A percentile compares a stretch with the other conserved stretches of the same genome.
phyloP scores from a whole-genome alignment of 2,329 filamentous ascomycete species.

The Alternaria metachromatica region DNA sequence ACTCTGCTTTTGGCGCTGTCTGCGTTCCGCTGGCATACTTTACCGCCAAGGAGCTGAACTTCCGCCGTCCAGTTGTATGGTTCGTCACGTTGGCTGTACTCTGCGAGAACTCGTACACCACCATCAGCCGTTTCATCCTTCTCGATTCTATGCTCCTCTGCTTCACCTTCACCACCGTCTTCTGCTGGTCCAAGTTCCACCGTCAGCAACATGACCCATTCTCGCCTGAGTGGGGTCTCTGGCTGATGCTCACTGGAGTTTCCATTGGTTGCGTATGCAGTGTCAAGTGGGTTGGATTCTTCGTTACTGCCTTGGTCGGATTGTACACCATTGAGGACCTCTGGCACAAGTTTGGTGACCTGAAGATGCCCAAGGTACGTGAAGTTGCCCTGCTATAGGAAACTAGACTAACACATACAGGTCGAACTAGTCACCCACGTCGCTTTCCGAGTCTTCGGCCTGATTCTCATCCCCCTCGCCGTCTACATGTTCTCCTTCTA shows the following conservation, averaged over 20 bases:
- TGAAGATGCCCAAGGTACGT: constrained; percentile 81
- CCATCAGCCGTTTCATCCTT: constrained; percentile 97
- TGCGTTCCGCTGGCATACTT: constrained; percentile 95
- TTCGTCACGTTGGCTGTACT: constrained; percentile 95
- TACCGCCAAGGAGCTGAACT: constrained; percentile 88
- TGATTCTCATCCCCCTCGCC: constrained; percentile 86
- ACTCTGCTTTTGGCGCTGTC: constrained; percentile 89
- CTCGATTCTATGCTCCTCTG: constrained; percentile 98
- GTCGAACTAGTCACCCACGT: constrained; percentile 77
- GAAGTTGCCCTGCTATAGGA: background rate
- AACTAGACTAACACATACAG: constrained; percentile 49
- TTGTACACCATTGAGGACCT: constrained; percentile 96
- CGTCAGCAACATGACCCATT: constrained; percentile 85
- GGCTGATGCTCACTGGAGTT: constrained; percentile 90
- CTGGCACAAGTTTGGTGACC: constrained; percentile 96
- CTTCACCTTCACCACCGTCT: constrained; percentile 96
- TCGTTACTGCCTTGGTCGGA: constrained; percentile 92
- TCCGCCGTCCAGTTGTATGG: constrained; percentile 89
- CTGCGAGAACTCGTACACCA: constrained; percentile 99
- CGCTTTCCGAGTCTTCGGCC: constrained; percentile 77
- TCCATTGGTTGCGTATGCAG: constrained; percentile 98
- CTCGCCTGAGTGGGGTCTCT: constrained; percentile 89
- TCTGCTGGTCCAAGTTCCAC: constrained; percentile 98
- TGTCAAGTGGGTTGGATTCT: constrained; percentile 97
- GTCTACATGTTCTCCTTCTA: constrained; percentile 98